These are phyloP conservation scores for Rhizophagus sp. DNA, from an alignment of 192 early-diverging fungal species.

Conservation along the genomic window DNA sequence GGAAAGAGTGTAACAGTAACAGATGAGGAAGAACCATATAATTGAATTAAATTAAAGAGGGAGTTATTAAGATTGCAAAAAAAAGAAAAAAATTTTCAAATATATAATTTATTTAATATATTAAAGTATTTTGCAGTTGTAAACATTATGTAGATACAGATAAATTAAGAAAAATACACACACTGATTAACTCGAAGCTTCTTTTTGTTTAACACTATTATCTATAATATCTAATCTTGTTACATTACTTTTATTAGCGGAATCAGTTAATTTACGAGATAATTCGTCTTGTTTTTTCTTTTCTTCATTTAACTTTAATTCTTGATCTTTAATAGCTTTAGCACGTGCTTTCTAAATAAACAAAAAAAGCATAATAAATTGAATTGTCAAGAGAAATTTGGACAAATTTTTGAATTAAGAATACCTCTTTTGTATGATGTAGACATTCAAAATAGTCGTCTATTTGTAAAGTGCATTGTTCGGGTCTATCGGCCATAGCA, in stretches of 20 bases:
- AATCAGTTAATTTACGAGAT: constrained; percentile 47
- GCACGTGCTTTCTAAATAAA: constrained; percentile 51
- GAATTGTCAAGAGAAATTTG: neutral
- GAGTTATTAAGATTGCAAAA: neutral
- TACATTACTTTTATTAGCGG: constrained; percentile 54
- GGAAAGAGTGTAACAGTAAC: constrained; percentile 4
- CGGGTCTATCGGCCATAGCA: constrained; percentile 71
- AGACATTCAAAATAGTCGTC: constrained; percentile 98
- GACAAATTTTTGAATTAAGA: neutral
- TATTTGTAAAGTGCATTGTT: constrained; percentile 75
- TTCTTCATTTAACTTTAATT: constrained; percentile 53
- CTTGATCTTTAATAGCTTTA: constrained; percentile 52
- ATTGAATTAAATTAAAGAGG: neutral
- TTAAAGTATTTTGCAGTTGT: too few species aligned
- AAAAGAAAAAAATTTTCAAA: neutral
- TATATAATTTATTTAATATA: too few species aligned
- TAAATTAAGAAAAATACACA: neutral
- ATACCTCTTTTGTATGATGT: constrained; percentile 93
- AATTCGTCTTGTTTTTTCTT: constrained; percentile 43
- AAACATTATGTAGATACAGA: neutral
- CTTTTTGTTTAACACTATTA: constrained; percentile 2
- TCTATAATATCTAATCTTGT: constrained; percentile 51
- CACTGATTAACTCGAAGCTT: neutral
- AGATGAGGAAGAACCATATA: neutral
- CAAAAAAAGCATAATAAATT: neutral